A percentile compares a stretch with the other conserved stretches of the same genome.
phyloP scores from a whole-genome alignment of 306 rosid species.

The Glycine latifolia region DNA sequence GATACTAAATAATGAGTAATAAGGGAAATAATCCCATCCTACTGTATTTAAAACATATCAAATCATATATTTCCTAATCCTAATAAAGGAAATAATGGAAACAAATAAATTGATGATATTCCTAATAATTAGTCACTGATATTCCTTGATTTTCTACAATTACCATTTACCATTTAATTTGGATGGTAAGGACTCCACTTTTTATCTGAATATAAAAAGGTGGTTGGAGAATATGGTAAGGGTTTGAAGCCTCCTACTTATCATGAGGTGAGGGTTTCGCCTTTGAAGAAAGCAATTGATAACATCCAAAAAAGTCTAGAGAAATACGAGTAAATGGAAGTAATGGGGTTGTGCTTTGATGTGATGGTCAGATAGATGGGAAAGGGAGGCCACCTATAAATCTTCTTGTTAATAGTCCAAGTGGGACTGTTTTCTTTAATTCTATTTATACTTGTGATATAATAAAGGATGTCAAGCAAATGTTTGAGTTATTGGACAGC shows the following conservation, averaged over 20 bases:
- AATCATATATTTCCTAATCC: no score
- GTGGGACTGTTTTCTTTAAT: neutral
- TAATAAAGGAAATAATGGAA: no score
- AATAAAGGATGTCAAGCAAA: neutral
- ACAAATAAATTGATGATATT: no score
- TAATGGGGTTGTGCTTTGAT: neutral
- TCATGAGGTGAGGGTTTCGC: neutral
- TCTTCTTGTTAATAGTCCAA: neutral
- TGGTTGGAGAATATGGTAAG: neutral
- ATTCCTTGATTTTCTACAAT: no score
- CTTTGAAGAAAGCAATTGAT: neutral
- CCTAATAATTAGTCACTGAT: no score
- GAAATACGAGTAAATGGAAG: neutral
- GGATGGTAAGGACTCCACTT: no score
- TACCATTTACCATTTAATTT: no score
- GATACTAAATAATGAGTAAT: no score
- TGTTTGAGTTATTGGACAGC: neutral
- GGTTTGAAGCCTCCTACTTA: conserved; percentile 5
- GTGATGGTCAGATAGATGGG: neutral
- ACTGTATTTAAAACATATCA: no score
- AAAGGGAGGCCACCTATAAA: neutral
- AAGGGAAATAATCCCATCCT: no score
- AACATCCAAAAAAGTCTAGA: no score
- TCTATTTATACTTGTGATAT: neutral
- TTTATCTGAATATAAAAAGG: neutral